These are phyloP conservation scores for Penicillium pulvis DNA, from an alignment of 495 filamentous ascomycete genomes.

Conservation along the genomic window DNA sequence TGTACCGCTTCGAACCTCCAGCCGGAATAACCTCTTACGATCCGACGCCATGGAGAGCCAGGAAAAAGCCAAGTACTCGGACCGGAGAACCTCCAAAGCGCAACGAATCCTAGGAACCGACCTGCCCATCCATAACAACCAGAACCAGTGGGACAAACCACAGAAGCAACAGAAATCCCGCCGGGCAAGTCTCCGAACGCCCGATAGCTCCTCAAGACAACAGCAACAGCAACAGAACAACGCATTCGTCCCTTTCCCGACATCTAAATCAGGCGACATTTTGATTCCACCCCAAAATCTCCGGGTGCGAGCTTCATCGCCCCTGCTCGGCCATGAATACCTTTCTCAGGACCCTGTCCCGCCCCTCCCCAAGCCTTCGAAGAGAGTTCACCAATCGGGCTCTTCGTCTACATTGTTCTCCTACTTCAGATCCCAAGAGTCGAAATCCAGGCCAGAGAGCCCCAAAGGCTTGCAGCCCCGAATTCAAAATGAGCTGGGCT, in stretches of 20 bases:
- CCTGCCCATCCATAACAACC: slow-evolving; percentile 25
- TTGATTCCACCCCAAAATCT: slow-evolving; percentile 32
- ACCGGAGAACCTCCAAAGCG: slow-evolving; percentile 37
- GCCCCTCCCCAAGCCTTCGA: slow-evolving; percentile 30
- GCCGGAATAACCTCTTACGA: slow-evolving; percentile 22
- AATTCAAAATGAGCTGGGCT: slow-evolving; percentile 25
- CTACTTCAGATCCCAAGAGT: slow-evolving; percentile 39
- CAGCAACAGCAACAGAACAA: slow-evolving; percentile 15
- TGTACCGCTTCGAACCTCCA: slow-evolving; percentile 38
- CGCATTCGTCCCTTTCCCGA: slow-evolving; percentile 32
- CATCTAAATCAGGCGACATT: slow-evolving; percentile 17
- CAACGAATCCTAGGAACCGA: slow-evolving; percentile 44
- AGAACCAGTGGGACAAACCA: slow-evolving; percentile 9
- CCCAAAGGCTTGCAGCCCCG: slow-evolving; percentile 25
- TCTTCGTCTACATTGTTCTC: slow-evolving; percentile 42
- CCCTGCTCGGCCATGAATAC: slow-evolving; percentile 43
- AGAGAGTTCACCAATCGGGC: slow-evolving; percentile 38
- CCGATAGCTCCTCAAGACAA: slow-evolving; percentile 25
- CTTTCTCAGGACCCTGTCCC: slow-evolving; percentile 28
- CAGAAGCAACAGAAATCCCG: slow-evolving; percentile 20
- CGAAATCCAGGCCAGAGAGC: slow-evolving; percentile 19
- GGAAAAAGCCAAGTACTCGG: slow-evolving; percentile 20
- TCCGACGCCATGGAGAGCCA: slow-evolving; percentile 21
- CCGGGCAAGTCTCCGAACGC: slow-evolving; percentile 35
- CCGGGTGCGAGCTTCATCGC: slow-evolving; percentile 48